Evolutionary conservation across 2,329 filamentous ascomycete species (phyloP).

Genomic region (Karstenula rhodostoma): DNA sequence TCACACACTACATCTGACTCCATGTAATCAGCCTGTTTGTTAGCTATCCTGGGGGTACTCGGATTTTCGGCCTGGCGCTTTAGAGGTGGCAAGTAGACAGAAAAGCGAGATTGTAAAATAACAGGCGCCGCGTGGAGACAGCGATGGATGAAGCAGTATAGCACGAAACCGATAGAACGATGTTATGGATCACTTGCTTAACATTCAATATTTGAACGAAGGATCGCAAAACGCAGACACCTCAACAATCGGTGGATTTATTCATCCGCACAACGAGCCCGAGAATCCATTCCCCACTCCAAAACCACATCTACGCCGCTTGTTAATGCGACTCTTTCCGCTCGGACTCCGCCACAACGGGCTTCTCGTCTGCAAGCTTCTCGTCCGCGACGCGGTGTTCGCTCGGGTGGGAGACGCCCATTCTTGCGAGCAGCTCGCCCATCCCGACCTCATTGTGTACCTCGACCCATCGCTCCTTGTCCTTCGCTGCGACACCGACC

Average conservation of each 20-base stretch:
- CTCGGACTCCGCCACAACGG: slow-evolving; percentile 20
- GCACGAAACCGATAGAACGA: neutral
- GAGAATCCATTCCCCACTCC: neutral
- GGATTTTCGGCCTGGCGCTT: too few relatives aligned
- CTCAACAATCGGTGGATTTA: neutral
- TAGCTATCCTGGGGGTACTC: too few relatives aligned
- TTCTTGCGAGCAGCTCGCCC: slow-evolving; percentile 40
- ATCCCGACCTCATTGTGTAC: slow-evolving; percentile 76
- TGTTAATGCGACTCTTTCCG: neutral
- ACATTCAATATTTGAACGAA: neutral
- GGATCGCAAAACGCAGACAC: neutral
- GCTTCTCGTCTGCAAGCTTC: slow-evolving; percentile 31
- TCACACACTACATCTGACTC: too few relatives aligned
- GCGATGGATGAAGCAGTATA: neutral
- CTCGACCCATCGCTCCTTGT: slow-evolving; percentile 75
- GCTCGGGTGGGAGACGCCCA: slow-evolving; percentile 22
- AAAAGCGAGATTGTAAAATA: too few relatives aligned
- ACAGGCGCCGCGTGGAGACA: neutral
- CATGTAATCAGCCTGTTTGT: too few relatives aligned
- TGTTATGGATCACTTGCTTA: slow-evolving; percentile 9
- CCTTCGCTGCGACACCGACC: slow-evolving; percentile 70
- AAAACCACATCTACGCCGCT: neutral
- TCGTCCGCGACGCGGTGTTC: slow-evolving; percentile 20
- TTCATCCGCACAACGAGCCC: neutral
- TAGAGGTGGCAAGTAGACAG: too few relatives aligned